These are phyloP conservation scores for Opeltia flavorubescens DNA, from an alignment of 495 filamentous ascomycete species.

Conservation along the genomic window DNA sequence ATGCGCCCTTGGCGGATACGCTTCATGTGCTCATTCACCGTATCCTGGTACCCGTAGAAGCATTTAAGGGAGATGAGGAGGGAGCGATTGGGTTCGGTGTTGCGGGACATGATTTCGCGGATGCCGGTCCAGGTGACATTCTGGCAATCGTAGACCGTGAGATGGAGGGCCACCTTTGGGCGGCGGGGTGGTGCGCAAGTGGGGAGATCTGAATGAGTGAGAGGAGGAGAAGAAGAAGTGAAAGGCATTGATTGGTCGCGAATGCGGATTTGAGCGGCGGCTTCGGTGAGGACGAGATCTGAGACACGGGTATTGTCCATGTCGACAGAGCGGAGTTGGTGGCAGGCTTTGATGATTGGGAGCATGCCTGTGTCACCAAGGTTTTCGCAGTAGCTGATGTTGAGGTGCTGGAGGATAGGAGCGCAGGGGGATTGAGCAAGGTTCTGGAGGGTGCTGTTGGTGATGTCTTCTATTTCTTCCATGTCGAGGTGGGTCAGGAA, in stretches of 20 bases:
- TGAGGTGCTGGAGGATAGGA: conserved; percentile 57
- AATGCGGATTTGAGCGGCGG: conserved; percentile 55
- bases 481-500: conserved; percentile 75
- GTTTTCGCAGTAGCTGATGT: conserved; percentile 77
- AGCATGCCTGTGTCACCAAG: conserved; percentile 78
- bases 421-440: conserved; percentile 65
- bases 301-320: conserved; percentile 92
- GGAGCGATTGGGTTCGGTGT: conserved; percentile 43
- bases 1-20: conserved; percentile 66
- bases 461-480: conserved; percentile 68
- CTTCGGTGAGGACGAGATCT: conserved; percentile 78
- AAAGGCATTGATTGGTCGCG: conserved; percentile 37
- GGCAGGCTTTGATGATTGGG: conserved; percentile 62
- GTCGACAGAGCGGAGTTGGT: conserved; percentile 51
- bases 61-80: conserved; percentile 80
- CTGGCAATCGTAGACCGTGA: conserved; percentile 85
- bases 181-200: conserved; percentile 11
- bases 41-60: conserved; percentile 90
- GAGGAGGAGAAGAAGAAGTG: background rate
- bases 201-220: background rate
- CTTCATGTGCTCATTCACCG: conserved; percentile 82
- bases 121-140: conserved; percentile 89
- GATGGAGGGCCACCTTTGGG: conserved; percentile 48
- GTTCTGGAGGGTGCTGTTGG: conserved; percentile 55
- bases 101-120: conserved; percentile 71